A percentile compares a stretch with the other conserved stretches of the same genome.
Evolutionary conservation across 345 rosid species (phyloP).

Genomic region (Euclidium syriacum): DNA sequence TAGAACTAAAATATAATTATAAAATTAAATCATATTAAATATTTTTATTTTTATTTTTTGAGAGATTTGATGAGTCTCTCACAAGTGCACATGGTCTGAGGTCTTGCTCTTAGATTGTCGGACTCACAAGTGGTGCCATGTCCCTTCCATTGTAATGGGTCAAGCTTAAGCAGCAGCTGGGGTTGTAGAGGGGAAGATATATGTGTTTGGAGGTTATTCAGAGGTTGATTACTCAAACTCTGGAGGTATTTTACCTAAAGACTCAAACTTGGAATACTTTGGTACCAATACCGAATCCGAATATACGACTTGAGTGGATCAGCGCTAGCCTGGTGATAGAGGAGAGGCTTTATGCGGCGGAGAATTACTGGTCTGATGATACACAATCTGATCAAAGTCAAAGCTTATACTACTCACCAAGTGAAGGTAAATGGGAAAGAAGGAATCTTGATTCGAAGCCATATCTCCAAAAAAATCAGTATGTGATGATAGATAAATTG

Average conservation of each 20-base stretch:
- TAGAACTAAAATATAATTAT: too few species aligned
- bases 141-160: slow-evolving; percentile 43
- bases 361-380: too few species aligned
- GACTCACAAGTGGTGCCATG: slow-evolving; percentile 43
- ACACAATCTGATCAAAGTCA: too few species aligned
- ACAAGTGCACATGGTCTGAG: too few species aligned
- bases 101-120: slow-evolving; percentile 69
- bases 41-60: too few species aligned
- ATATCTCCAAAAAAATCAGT: slow-evolving; percentile 20
- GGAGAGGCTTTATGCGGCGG: background rate
- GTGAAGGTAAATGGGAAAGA: slow-evolving; percentile 37
- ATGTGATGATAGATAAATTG: slow-evolving; percentile 44
- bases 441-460: slow-evolving; percentile 53
- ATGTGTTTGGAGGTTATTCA: slow-evolving; percentile 59
- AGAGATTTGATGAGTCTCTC: too few species aligned
- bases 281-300: background rate
- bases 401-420: background rate
- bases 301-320: background rate
- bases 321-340: background rate
- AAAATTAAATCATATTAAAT: too few species aligned
- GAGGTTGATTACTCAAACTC: slow-evolving; percentile 36
- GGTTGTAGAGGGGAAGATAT: slow-evolving; percentile 41
- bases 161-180: slow-evolving; percentile 73
- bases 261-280: slow-evolving; percentile 33
- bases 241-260: slow-evolving; percentile 55